Evolutionary conservation across 768 basidiomycete genomes (phyloP).

Genomic region (Leccinum fibrillosum): DNA sequence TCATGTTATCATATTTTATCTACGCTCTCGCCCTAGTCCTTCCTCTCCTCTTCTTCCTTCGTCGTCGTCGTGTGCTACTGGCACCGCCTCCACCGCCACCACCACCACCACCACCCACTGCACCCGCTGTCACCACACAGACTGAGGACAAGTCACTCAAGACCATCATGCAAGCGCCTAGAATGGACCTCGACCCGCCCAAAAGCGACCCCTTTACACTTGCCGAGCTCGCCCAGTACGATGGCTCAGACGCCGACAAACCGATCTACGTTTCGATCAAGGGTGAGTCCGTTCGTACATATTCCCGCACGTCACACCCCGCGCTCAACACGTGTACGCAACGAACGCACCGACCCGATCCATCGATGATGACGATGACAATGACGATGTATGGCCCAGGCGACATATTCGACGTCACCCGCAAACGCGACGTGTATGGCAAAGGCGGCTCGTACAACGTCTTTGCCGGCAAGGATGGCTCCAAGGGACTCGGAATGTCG

Average conservation of each 20-base stretch:
- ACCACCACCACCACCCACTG: not conserved
- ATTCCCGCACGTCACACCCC: not conserved
- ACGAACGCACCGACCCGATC: not conserved
- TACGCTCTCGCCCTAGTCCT: conserved; percentile 32
- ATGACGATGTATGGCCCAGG: conserved; percentile 33
- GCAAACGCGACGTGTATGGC: conserved; percentile 88
- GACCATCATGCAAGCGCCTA: conserved; percentile 70
- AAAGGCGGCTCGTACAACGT: conserved; percentile 72
- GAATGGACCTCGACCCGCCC: conserved; percentile 60
- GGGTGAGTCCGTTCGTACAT: conserved; percentile 50
- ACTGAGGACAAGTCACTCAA: conserved; percentile 37
- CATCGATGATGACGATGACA: not conserved
- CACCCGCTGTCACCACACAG: conserved; percentile 7
- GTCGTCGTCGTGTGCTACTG: conserved; percentile 7
- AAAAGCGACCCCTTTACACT: conserved; percentile 77
- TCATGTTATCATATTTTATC: conserved; percentile 20
- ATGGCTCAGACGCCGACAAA: conserved; percentile 60
- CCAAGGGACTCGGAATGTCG: conserved; percentile 84
- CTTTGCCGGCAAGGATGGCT: conserved; percentile 94
- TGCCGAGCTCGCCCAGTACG: conserved; percentile 62
- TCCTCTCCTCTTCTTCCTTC: conserved; percentile 29
- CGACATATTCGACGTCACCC: conserved; percentile 85
- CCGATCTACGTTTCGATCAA: conserved; percentile 95
- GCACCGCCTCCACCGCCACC: not conserved
- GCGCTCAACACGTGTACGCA: not conserved